Base-by-base conservation (phyloP, 768 basidiomycete species). In the Leccinum ochraceum region DNA sequence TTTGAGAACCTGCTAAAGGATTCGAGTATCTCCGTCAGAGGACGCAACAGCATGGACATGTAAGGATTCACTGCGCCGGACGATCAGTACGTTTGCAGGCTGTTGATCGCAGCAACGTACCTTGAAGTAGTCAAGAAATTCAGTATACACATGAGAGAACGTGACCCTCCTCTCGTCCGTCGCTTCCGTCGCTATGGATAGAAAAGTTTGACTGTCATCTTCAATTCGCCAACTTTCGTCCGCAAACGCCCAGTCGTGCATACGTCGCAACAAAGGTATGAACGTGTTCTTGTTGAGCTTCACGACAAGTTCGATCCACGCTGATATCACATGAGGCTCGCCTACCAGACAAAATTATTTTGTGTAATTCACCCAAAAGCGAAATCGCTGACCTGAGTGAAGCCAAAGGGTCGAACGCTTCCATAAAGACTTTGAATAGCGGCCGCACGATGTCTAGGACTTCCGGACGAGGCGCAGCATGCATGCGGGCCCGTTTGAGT, bases 191-290 rank as follows among this genome's bases (percentile, higher is more conserved):
- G 63, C 67, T 70, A 37, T 49, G n/a, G 56, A 1, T 22, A 8
- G 20, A 17, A 6, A 30, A 28, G n/a, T 32, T 39, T 1, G 60
- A 26, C 1, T 30, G 28, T 59, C 46, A 44, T 37, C 44, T 17
- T 53, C 63, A 59, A 24, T 39, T 4, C 16, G 5, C 24, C n/a
- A 49, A 26, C 17, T 68, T 30, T 81, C 82, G 59, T 79, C 78
- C 24, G 81, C 82, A 67, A 95, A 95, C 0, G 94, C 94, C 97
- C 97, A 99, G 71, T 99, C 97, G 67, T 92, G 94, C 59, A 95
- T 74, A 57, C 88, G 87, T 57, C 94, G 86, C 83, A 98, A 96
- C 16, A 98, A 77, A 1, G 96, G 95, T 63, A 86, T 84, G 86
- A 98, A 98, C 0, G 89, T 82, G 0, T 86, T 85, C 66, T 98